Evolutionary conservation across 805 yeast genomes (phyloP), one percentile per base, ranked within the genome.

Genomic region (Metschnikowia chrysomelidarum): DNA sequence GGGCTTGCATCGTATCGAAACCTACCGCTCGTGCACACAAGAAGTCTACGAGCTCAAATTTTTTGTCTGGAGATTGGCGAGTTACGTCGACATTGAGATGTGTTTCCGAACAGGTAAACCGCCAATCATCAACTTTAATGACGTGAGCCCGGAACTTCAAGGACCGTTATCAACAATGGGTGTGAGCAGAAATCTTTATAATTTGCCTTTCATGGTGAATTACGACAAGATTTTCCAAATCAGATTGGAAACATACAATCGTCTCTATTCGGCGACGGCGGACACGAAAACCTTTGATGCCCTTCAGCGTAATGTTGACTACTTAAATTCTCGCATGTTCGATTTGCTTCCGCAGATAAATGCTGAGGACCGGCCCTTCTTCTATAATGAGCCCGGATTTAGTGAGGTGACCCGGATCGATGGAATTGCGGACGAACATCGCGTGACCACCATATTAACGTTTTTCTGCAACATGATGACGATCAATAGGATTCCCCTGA

Each of bases 1-100:
- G 48, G 85, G 85, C 0, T 57, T 82, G 3, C 76, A 80, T 46
- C 57, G 78, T 35, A 56, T 55, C 4, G 82, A 76, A 33, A 49
- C 70, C 2, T 66, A 68, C 37, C 34, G 34, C 4, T 63, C 66
- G 1, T 38, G 73, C 14, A 14, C 62, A 0, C 44, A 49, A 0
- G 55, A 52, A 4, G 78, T 74, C 24, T 57, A 2, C 44, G 37
- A 37, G 7, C 50, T 54, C 4, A 62, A 75, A 25, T 52, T 71
- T 14, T 44, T 54, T 5, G 36, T 78, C 19, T 80, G 80, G 76
- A 70, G 75, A 67, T 39, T 57, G 13, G 66, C 78, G 27, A 73
- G 67, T 41, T 41, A 60, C 10, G 34, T 62, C 11, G 84, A 79
- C 47, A 59, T 65, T 36, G 71, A 68, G 16, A 32, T 58, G 7